Conservation (phyloP, 179 eudicot genomes). For the Spinacia oleracea region DNA sequence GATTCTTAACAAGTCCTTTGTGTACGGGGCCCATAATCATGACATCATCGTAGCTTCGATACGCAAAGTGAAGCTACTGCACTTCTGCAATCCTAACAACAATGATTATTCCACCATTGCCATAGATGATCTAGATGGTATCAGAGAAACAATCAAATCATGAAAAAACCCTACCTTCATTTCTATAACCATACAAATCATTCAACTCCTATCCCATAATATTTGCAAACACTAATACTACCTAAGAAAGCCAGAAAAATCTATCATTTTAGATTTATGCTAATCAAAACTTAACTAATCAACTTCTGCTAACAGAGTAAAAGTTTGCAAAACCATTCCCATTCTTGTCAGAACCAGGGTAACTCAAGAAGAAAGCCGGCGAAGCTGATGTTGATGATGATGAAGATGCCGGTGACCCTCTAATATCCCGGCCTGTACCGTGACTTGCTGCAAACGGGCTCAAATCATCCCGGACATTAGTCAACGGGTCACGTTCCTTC, state of each 20-base stretch:
- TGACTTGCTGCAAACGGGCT: constrained; percentile 30
- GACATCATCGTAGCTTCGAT: too few species aligned
- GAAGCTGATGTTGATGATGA: constrained; percentile 29
- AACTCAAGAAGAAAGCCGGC: constrained; percentile 28
- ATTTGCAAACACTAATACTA: constrained; percentile 19
- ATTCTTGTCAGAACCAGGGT: constrained; percentile 33
- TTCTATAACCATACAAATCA: constrained; percentile 1
- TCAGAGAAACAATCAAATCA: too few species aligned
- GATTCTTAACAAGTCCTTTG: too few species aligned
- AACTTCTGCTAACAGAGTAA: constrained; percentile 50
- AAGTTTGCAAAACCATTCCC: constrained; percentile 61
- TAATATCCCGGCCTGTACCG: constrained; percentile 19
- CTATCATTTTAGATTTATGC: not conserved
- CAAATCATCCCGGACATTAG: constrained; percentile 29
- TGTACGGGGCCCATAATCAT: too few species aligned
- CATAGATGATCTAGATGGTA: not conserved
- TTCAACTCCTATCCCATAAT: not conserved
- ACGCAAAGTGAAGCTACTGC: not conserved
- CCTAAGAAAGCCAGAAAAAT: not conserved
- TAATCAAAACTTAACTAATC: constrained; percentile 14
- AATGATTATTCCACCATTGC: not conserved
- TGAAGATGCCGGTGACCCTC: constrained; percentile 33
- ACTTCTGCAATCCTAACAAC: not conserved
- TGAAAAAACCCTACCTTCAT: not conserved
- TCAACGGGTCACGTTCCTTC: constrained; percentile 29